phyloP scores from a whole-genome alignment of 305 asterid genomes.

The Fraxinus nigra region DNA sequence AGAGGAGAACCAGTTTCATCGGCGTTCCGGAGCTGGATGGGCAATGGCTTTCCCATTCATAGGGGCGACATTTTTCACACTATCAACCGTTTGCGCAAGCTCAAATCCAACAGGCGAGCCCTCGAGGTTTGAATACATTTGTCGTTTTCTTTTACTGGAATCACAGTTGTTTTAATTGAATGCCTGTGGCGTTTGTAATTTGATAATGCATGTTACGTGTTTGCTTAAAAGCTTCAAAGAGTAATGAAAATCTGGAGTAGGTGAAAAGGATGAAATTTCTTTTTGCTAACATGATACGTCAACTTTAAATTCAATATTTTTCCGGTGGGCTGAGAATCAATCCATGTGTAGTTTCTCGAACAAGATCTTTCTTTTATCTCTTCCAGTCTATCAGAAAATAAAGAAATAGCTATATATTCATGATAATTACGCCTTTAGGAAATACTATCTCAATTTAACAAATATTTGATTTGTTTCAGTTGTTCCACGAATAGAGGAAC shows the following conservation, averaged over 20 bases:
- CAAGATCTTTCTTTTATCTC: not conserved
- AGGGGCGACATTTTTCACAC: slow-evolving; percentile 71
- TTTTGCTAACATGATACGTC: not conserved
- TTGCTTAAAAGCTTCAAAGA: slow-evolving; percentile 38
- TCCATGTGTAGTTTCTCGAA: not conserved
- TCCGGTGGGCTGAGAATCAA: not conserved
- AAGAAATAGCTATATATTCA: not conserved
- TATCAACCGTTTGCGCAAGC: slow-evolving; percentile 74
- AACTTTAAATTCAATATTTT: not conserved
- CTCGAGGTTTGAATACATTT: slow-evolving; percentile 52
- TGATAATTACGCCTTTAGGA: not conserved
- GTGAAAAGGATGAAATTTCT: not conserved
- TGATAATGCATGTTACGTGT: slow-evolving; percentile 33
- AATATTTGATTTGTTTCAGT: not conserved
- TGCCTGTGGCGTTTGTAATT: not conserved
- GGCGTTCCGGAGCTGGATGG: slow-evolving; percentile 94
- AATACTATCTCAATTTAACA: not conserved
- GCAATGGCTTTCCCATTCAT: slow-evolving; percentile 81
- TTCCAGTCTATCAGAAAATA: not conserved
- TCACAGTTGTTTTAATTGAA: not conserved
- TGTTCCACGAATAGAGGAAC: not conserved
- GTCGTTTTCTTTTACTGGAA: not conserved
- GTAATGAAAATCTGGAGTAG: not conserved
- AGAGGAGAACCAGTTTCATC: slow-evolving; percentile 55
- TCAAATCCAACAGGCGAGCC: slow-evolving; percentile 60